Evolutionary conservation across 1,284 basidiomycete genomes (phyloP).

Genomic region (Naganishia albida): DNA sequence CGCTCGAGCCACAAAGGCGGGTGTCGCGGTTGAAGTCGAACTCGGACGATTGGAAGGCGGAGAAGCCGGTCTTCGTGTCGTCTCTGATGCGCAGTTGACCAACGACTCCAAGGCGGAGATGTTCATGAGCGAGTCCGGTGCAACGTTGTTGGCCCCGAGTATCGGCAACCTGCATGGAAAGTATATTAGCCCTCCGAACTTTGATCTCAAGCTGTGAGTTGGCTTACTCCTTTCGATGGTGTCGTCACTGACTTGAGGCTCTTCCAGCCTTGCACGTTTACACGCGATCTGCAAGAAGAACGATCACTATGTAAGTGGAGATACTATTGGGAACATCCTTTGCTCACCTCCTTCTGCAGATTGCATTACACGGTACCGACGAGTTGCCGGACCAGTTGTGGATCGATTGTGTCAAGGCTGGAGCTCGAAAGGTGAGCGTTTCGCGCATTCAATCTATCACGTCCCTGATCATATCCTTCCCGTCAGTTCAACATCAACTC

Average conservation of each 20-base stretch:
- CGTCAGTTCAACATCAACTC: slow-evolving; percentile 54
- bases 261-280: slow-evolving; percentile 10
- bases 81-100: slow-evolving; percentile 55
- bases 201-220: slow-evolving; percentile 47
- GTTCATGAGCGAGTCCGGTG: slow-evolving; percentile 54
- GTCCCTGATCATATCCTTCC: background rate
- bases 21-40: slow-evolving; percentile 57
- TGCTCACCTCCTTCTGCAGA: slow-evolving; percentile 5
- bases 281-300: slow-evolving; percentile 30
- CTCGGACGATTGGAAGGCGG: slow-evolving; percentile 56
- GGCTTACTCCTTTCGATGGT: background rate
- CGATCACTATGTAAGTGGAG: slow-evolving; percentile 23
- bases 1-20: slow-evolving; percentile 43
- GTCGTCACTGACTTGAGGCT: background rate
- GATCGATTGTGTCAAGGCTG: slow-evolving; percentile 47
- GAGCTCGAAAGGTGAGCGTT: slow-evolving; percentile 48
- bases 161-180: slow-evolving; percentile 57
- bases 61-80: slow-evolving; percentile 56
- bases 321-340: no score
- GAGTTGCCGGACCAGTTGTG: slow-evolving; percentile 52
- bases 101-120: slow-evolving; percentile 53
- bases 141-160: slow-evolving; percentile 55
- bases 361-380: slow-evolving; percentile 50
- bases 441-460: background rate
- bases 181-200: slow-evolving; percentile 50